These are phyloP conservation scores for Arthrobotrys sphaeroides DNA, from an alignment of 2,329 filamentous ascomycete species.

Conservation along the genomic window DNA sequence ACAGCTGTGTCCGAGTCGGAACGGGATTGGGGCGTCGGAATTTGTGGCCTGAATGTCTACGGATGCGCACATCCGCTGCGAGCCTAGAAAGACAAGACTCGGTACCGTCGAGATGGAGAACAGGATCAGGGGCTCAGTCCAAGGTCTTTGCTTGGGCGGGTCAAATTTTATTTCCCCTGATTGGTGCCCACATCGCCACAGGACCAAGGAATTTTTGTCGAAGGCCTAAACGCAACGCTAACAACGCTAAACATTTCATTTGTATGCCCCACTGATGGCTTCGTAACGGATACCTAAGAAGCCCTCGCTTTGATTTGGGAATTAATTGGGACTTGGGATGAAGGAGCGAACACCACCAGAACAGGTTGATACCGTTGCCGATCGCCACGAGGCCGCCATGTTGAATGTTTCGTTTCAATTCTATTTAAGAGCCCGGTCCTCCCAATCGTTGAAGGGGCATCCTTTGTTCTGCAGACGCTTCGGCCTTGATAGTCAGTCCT, in stretches of 20 bases:
- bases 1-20: not conserved
- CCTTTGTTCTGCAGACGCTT: slow-evolving; percentile 30
- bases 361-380: slow-evolving; percentile 29
- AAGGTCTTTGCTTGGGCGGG: not conserved
- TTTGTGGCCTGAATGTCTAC: slow-evolving; percentile 4
- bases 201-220: slow-evolving; percentile 4
- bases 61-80: slow-evolving; percentile 8
- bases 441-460: slow-evolving; percentile 12
- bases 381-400: slow-evolving; percentile 28
- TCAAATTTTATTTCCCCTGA: slow-evolving; percentile 34
- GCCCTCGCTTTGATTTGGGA: slow-evolving; percentile 12
- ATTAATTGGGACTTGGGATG: slow-evolving; percentile 20
- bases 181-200: slow-evolving; percentile 48
- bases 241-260: slow-evolving; percentile 37
- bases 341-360: not conserved
- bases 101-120: slow-evolving; percentile 14
- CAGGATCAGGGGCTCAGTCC: slow-evolving; percentile 42
- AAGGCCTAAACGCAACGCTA: slow-evolving; percentile 44
- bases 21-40: slow-evolving; percentile 30
- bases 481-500: slow-evolving; percentile 28
- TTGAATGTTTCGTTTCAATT: slow-evolving; percentile 39
- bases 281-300: slow-evolving; percentile 19
- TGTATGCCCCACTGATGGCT: slow-evolving; percentile 20
- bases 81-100: slow-evolving; percentile 19
- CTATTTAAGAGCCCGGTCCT: slow-evolving; percentile 36